Base-by-base conservation (phyloP, 345 rosid genomes). In the Laguncularia racemosa region DNA sequence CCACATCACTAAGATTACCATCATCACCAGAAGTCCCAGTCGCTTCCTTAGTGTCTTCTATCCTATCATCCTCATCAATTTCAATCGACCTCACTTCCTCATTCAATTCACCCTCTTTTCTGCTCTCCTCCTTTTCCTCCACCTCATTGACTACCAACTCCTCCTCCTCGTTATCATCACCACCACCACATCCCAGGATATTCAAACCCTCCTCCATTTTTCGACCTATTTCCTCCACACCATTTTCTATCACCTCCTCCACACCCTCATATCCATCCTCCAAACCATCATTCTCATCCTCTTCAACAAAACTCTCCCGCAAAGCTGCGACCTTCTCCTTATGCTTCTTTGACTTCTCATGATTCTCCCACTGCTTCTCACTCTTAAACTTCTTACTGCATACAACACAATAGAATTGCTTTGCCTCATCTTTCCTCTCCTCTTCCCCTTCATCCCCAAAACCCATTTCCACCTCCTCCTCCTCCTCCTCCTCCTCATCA, bases 331-430 rank as follows among this genome's bases (percentile, higher is more conserved):
- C 84, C 77, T 79, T 89, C 81, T 93, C 97, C 80, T 79, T 87
- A 18, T 93, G 99, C 85, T 93, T 93, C 84, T 86, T 87, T 0
- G 97, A 93, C 80, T 87, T 96, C 74, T 93, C 97, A 12, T 93
- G 97, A 76, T 89, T 93, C 74, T 81, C 80, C 97, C 97, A 93
- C 63, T 93, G 97, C 76, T 89, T 87, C 68, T 93, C 86, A 56
- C 96, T 87, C 74, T 89, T 89, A 33, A 93, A 93, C 69, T 87
- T 93, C 77, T 93, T 93, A 57, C 96, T 72, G 62, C 99, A 93
- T 8, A 68, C 88, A 54, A 89, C 81, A 45, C 99, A 93, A 60
- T 89, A 89, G 0, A 93, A 76, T 67, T 86, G 89, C 12, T 56
- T 53, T 53, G 54, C 59, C 68, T 72, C 80, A 56, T 67, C 68